Percentiles rank a stretch among this genome's conserved stretches.
Conservation (phyloP, 2,329 filamentous ascomycete genomes). For the Albophoma yamanashiensis region DNA sequence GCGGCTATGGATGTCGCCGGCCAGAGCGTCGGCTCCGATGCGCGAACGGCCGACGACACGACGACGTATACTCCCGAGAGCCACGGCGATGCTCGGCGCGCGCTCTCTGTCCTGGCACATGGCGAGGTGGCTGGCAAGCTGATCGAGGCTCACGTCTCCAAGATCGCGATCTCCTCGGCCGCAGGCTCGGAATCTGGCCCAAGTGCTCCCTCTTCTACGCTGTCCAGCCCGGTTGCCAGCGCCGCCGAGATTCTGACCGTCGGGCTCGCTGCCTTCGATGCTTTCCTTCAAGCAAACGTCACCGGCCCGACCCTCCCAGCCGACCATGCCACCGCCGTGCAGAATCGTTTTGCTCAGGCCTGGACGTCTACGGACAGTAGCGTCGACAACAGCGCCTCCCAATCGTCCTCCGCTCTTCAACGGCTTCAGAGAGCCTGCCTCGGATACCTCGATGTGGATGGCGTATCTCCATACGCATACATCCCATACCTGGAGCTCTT, state of each 20-base stretch:
- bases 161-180: not conserved
- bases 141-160: constrained; percentile 2
- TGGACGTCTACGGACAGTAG: constrained; percentile 12
- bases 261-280: constrained; percentile 42
- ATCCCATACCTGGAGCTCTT: constrained; percentile 80
- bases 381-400: not conserved
- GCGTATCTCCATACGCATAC: constrained; percentile 74
- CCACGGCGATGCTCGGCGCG: constrained; percentile 4
- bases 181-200: not conserved
- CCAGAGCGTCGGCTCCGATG: not conserved
- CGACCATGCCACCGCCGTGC: constrained; percentile 14
- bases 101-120: constrained; percentile 5
- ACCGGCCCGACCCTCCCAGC: constrained; percentile 67
- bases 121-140: constrained; percentile 3
- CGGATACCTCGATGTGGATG: constrained; percentile 65
- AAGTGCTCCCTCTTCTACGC: not conserved
- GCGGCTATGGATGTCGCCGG: not conserved
- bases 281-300: constrained; percentile 78
- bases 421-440: constrained; percentile 48
- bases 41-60: not conserved
- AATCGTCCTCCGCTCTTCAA: constrained; percentile 16
- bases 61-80: not conserved
- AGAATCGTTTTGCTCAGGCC: constrained; percentile 28
- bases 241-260: constrained; percentile 13
- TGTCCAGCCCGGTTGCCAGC: not conserved